Base-by-base conservation (phyloP, 2,329 filamentous ascomycete genomes). In the Orbilia ellipsospora region DNA sequence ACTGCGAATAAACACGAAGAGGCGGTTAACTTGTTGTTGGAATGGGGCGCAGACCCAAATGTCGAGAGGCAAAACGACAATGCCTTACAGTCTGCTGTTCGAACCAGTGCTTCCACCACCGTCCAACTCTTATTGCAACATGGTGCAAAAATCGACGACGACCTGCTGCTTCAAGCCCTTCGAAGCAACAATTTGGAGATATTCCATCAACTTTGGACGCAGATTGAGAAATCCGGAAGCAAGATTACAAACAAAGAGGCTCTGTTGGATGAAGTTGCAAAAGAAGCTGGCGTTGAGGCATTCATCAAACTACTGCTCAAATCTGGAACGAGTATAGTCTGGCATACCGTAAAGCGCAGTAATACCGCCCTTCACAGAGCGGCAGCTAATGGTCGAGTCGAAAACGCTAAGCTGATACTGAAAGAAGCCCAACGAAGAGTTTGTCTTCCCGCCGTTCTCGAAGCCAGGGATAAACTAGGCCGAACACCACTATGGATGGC, bases 161-260 rank as follows among this genome's bases (percentile, higher is more conserved):
- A 70, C 20, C 42, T 63, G 13, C 16, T 70, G 42, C 28, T 70
- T 2, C 66, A 70, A 55, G 66, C 66, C n/a, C 54, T 70, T 42
- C 60, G 50, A 45, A 50, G 66, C 15, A 70, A 56, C 31, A 59
- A 70, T 48, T 20, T 70, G 18, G 57, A 70, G n/a, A 70, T 70
- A 23, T 70, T 70, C n/a, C 66, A 70, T 18, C 66, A 70, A 52
- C 66, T 70, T 52, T 70, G 66, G 66, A 63, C 66, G 12, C 66
- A 70, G 26, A 70, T 70, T 51, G 66, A 70, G 40, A 62, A 59
- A 26, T 70, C 66, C 6, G 66, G 66, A n/a, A 63, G 66, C 42
- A 51, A 36, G 42, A 70, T 70, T 57, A 18, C 51, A 42, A 63
- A 70, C 16, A 70, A 70, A 44, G 66, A 70, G 20, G 57, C 59